phyloP scores from a whole-genome alignment of 805 yeast species.

The Lipomyces orientalis region DNA sequence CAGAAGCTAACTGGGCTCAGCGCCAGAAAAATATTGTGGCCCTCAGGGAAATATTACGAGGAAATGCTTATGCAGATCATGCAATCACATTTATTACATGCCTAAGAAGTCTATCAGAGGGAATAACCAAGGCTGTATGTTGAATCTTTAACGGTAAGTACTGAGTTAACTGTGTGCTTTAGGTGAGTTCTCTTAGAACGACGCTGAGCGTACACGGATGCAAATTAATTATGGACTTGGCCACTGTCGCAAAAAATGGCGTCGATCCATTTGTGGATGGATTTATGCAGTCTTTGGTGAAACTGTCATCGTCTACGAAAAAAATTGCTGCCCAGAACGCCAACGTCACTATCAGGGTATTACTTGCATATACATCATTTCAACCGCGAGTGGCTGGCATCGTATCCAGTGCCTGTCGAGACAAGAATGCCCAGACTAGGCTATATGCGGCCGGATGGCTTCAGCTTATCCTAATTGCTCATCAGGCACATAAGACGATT shows the following conservation, averaged over 20 bases:
- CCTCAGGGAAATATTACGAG: conserved; percentile 65
- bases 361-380: conserved; percentile 56
- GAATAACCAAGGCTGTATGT: conserved; percentile 61
- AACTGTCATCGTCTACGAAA: conserved; percentile 65
- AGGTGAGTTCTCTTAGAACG: conserved; percentile 73
- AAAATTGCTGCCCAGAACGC: conserved; percentile 66
- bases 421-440: conserved; percentile 75
- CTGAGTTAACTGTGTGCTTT: background rate
- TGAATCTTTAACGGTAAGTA: background rate
- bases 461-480: conserved; percentile 62
- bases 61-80: conserved; percentile 53
- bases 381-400: conserved; percentile 58
- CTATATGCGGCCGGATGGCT: conserved; percentile 73
- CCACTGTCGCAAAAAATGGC: conserved; percentile 39
- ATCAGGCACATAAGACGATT: conserved; percentile 48
- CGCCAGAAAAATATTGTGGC: conserved; percentile 68
- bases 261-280: conserved; percentile 54
- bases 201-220: conserved; percentile 79
- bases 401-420: conserved; percentile 60
- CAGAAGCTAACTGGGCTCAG: conserved; percentile 82
- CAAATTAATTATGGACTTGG: conserved; percentile 70
- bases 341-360: conserved; percentile 54
- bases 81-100: conserved; percentile 48
- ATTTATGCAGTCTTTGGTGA: conserved; percentile 55
- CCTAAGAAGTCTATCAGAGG: conserved; percentile 56